Percentiles rank a stretch among this genome's conserved stretches.
These are phyloP conservation scores for Rossbeevera mucosa DNA, from an alignment of 768 basidiomycete genomes.

Conservation along the genomic window DNA sequence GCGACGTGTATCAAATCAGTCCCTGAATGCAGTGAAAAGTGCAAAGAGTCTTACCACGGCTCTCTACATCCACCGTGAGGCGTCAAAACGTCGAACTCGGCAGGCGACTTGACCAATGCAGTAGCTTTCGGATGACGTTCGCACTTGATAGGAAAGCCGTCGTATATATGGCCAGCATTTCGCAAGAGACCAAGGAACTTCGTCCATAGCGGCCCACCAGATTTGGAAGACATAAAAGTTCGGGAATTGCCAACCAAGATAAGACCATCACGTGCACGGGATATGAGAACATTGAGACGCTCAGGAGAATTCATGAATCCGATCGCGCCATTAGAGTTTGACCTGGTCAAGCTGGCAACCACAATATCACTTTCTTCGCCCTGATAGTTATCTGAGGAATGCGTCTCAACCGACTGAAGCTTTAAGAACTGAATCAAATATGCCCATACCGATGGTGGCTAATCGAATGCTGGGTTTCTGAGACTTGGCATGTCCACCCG, in stretches of 20 bases:
- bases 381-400: conserved; percentile 61
- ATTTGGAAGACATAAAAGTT: conserved; percentile 52
- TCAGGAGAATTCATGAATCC: conserved; percentile 72
- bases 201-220: conserved; percentile 50
- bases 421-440: background rate
- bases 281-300: conserved; percentile 66
- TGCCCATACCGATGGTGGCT: conserved; percentile 56
- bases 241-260: conserved; percentile 62
- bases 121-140: conserved; percentile 46
- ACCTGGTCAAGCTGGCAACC: conserved; percentile 55
- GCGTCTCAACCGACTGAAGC: background rate
- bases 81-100: conserved; percentile 46
- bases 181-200: conserved; percentile 44
- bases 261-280: conserved; percentile 59
- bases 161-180: conserved; percentile 43
- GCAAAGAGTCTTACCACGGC: conserved; percentile 45
- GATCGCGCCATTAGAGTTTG: conserved; percentile 51
- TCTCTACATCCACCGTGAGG: conserved; percentile 62
- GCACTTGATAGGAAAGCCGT: conserved; percentile 58
- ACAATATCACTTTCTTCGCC: conserved; percentile 73
- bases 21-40: background rate
- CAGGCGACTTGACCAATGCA: conserved; percentile 36
- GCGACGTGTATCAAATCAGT: background rate
- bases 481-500: conserved; percentile 30
- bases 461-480: conserved; percentile 48